A percentile compares a stretch with the other conserved stretches of the same genome.
These are phyloP conservation scores for Coleophoma eucalyptorum DNA, from an alignment of 2,329 filamentous ascomycete species.

Conservation along the genomic window DNA sequence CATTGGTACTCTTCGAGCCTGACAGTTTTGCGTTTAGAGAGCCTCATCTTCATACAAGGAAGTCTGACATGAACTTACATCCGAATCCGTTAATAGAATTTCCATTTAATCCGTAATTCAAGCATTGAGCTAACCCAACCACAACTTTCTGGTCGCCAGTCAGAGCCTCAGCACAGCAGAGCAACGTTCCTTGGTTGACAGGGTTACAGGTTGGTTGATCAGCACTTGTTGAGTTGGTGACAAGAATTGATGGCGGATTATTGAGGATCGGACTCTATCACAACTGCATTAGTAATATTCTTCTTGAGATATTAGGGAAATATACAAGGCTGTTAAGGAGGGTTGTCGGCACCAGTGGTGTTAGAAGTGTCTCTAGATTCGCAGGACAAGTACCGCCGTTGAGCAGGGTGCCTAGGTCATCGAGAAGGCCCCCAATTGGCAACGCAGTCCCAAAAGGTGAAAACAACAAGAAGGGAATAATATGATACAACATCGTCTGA, in stretches of 20 bases:
- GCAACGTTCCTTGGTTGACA: constrained; percentile 10
- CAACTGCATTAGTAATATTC: no score
- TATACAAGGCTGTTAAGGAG: background rate
- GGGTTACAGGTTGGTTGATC: background rate
- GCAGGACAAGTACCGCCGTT: background rate
- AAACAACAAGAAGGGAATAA: no score
- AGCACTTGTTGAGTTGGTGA: constrained; percentile 9
- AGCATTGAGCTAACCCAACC: constrained; percentile 4
- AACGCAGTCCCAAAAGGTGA: background rate
- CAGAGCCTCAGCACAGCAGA: constrained; percentile 12
- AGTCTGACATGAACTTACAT: background rate
- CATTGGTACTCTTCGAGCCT: background rate
- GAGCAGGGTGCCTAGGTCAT: background rate
- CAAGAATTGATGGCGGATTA: constrained; percentile 7
- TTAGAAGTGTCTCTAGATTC: constrained; percentile 1
- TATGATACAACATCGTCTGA: no score
- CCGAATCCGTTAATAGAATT: constrained; percentile 13
- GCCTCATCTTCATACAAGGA: no score
- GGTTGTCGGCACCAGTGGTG: background rate
- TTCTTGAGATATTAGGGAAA: background rate
- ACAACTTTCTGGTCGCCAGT: constrained; percentile 14
- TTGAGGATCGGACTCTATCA: constrained; percentile 2
- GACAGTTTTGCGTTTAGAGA: no score
- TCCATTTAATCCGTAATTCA: constrained; percentile 9
- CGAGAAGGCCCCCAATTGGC: background rate